Evolutionary conservation across 257 asterid genomes (phyloP), one percentile per base, ranked within the genome.

Genomic region (Rehmannia glutinosa): DNA sequence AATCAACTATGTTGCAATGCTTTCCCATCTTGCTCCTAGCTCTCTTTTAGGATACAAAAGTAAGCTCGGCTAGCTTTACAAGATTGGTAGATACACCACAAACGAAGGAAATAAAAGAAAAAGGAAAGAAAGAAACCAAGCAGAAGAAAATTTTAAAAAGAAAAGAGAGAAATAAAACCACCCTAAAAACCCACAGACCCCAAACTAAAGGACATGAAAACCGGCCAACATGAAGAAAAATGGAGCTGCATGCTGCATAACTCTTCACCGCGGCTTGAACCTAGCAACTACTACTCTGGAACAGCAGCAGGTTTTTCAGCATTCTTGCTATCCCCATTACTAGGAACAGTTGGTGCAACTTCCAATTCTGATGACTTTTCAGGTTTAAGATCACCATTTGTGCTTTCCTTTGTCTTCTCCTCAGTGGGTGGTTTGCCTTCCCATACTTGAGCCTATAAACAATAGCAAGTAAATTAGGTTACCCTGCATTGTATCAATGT

Each of bases 261-360:
- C 60, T 6, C 10, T 36, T 16, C 20, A 28, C 32, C 41, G 43
- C 55, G 24, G 58, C 61, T n/a, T 32, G 52, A 67, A 70, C 28
- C 80, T 85, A 85, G 68, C 80, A 80, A 47, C 86, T 77, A 70
- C 73, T 73, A 28, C 70, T 84, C 86, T 0, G 81, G 21, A n/a
- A 75, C 47, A 53, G 56, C 36, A 6, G 64, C 78, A 6, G 73
- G 63, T 27, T 71, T 77, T 53, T 70, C 77, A 0, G 21, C 23
- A 2, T 46, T 27, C 69, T 64, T 64, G 60, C 9, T 23, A 50
- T 70, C 62, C 46, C 56, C 72, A 24, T 59, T 55, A 9, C 15
- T 33, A 63, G 49, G 61, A 24, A 60, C 54, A 56, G 25, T 27
- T 1, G 68, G 46, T 9, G 60, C 39, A 33, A 57, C 50, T 33